Evolutionary conservation across 1,284 basidiomycete species (phyloP), one percentile per base, ranked within the genome.

Genomic region (Cutaneotrichosporon sp.): DNA sequence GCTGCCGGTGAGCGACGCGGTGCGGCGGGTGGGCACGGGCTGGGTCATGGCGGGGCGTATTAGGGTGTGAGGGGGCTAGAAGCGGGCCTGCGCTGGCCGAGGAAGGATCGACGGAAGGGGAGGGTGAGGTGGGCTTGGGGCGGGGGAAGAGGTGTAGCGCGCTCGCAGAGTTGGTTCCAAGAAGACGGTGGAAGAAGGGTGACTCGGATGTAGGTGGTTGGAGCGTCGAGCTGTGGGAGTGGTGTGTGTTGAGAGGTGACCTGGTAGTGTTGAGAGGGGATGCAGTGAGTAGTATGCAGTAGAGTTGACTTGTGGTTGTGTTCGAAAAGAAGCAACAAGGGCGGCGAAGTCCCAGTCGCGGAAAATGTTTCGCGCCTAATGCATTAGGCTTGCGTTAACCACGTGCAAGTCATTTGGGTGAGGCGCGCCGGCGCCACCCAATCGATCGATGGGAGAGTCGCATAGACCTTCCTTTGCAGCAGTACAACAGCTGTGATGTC

Each of bases 1-100:
- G 14, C 72, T 74, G 43, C 76, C 76, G 11, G 70, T 67, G 27
- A 72, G 64, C 4, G 73, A 75, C 16, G 72, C 67, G 10, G 74
- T 74, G 33, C 76, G 71, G 51, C 71, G 63, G 22, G 66, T 50
- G 14, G 47, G 47, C 18, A 31, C 47, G 7, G 47, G 47, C 47
- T 50, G 47, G 47, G 47, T 9, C 47, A 50, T 50, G 24, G 27
- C 25, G 47, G 57, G 2, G 27, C 16, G 43, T 13, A 31, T 50
- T 46, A 7, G 16, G 31, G 10, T 34, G 31, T 7, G 2, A n/a
- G 25, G 33, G 49, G 10, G 11, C 6, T n/a, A 16, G 38, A 50
- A 8, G 49, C 27, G 25, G 4, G 27, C 29, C 20, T 47, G 25
- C 13, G 46, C 24, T 18, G 13, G 49, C 27, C 3, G 14, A 31